phyloP scores from a whole-genome alignment of 2,329 filamentous ascomycete species.

The Penicillium fuscoglaucum region DNA sequence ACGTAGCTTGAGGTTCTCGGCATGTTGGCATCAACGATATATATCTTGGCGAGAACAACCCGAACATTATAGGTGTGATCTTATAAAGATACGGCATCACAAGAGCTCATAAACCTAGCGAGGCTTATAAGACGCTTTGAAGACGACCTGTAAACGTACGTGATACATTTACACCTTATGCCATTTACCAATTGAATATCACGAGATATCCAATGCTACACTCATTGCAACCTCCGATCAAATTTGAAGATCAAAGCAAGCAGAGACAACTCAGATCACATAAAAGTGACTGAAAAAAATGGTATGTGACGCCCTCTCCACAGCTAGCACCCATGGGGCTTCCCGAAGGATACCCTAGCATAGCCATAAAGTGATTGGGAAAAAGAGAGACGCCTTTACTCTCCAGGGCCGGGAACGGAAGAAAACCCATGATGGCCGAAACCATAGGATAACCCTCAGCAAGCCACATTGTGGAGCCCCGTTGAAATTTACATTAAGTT shows the following conservation, averaged over 20 bases:
- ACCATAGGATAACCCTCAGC: constrained; percentile 52
- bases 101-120: not conserved
- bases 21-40: not conserved
- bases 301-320: constrained; percentile 50
- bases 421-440: constrained; percentile 47
- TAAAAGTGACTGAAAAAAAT: constrained; percentile 18
- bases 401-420: constrained; percentile 54
- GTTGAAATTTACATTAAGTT: constrained; percentile 50
- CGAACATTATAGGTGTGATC: not conserved
- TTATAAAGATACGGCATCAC: not conserved
- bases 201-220: not conserved
- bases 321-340: constrained; percentile 48
- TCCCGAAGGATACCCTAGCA: constrained; percentile 44
- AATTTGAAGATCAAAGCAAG: not conserved
- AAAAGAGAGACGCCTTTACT: constrained; percentile 47
- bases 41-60: not conserved
- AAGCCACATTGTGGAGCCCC: constrained; percentile 51
- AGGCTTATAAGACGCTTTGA: not conserved
- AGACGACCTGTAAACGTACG: not conserved
- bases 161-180: not conserved
- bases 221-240: not conserved
- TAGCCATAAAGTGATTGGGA: constrained; percentile 46
- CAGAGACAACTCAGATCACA: not conserved
- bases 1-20: not conserved
- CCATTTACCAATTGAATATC: not conserved